Conservation (phyloP, 768 basidiomycete species). For the Kwoniella mangroviensis region DNA sequence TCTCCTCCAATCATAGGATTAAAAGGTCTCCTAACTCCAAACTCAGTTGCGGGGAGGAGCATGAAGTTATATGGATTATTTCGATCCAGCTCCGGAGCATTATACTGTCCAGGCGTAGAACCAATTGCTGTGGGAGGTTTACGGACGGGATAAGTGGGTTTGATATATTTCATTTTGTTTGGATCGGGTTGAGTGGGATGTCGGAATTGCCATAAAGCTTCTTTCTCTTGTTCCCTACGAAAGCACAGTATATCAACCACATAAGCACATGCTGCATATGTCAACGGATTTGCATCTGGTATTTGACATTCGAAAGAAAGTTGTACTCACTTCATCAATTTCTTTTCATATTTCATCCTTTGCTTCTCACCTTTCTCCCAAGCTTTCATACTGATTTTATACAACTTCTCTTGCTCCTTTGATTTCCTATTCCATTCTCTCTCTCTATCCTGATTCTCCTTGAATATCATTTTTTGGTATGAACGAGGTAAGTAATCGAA, state of each 20-base stretch:
- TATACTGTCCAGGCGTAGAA: neutral
- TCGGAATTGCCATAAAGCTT: constrained; percentile 25
- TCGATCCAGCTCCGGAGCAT: neutral
- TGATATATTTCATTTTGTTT: neutral
- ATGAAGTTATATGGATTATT: constrained; percentile 32
- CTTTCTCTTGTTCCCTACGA: constrained; percentile 29
- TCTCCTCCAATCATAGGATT: constrained; percentile 29
- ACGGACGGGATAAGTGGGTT: constrained; percentile 7
- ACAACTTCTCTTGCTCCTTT: constrained; percentile 22
- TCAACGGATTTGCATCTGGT: neutral
- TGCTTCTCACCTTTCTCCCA: constrained; percentile 24
- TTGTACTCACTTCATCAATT: constrained; percentile 37
- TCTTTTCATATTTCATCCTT: constrained; percentile 24
- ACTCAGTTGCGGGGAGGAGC: constrained; percentile 44
- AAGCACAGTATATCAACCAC: neutral
- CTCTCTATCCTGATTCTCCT: constrained; percentile 14
- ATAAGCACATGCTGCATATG: neutral
- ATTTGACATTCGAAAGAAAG: too few relatives aligned
- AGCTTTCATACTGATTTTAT: constrained; percentile 18
- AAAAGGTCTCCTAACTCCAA: constrained; percentile 50
- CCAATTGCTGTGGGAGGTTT: neutral
- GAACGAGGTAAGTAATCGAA: constrained; percentile 4
- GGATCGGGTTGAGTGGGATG: constrained; percentile 21
- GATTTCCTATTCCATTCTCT: constrained; percentile 15
- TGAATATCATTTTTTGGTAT: constrained; percentile 1